These are phyloP conservation scores for Phytophthora multivora DNA, from an alignment of 352 stramenopile genomes.

Conservation along the genomic window DNA sequence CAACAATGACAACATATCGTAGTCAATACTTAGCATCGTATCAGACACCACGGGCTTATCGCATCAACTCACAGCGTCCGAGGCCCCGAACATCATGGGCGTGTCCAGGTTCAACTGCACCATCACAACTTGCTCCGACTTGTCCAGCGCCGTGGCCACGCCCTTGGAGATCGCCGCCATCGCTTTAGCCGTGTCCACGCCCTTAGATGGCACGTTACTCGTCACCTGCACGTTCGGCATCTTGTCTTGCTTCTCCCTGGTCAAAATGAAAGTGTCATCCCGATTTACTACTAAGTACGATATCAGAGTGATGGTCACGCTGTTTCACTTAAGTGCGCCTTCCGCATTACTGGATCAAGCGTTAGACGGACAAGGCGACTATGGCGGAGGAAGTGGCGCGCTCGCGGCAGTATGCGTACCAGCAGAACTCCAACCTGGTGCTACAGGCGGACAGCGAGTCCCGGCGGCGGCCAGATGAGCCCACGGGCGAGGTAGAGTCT, in stretches of 20 bases:
- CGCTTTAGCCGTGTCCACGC: conserved; percentile 33
- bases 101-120: conserved; percentile 57
- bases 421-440: conserved; percentile 95
- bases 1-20: conserved; percentile 1
- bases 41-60: too few relatives aligned
- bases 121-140: conserved; percentile 64
- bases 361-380: neutral
- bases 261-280: neutral
- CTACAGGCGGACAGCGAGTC: conserved; percentile 91
- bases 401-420: conserved; percentile 92
- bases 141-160: conserved; percentile 44
- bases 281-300: too few relatives aligned
- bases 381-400: conserved; percentile 92
- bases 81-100: conserved; percentile 56
- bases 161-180: conserved; percentile 51
- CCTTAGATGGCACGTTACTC: conserved; percentile 48
- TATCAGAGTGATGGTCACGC: too few relatives aligned
- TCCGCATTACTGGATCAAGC: neutral
- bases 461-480: conserved; percentile 77
- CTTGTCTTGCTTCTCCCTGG: neutral
- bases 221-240: conserved; percentile 64
- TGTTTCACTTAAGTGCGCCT: neutral
- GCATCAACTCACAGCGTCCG: conserved; percentile 41
- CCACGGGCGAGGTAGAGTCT: conserved; percentile 88
- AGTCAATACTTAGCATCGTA: neutral